Base-by-base conservation (phyloP, 2,329 filamentous ascomycete species). In the Alternaria brassicicola region DNA sequence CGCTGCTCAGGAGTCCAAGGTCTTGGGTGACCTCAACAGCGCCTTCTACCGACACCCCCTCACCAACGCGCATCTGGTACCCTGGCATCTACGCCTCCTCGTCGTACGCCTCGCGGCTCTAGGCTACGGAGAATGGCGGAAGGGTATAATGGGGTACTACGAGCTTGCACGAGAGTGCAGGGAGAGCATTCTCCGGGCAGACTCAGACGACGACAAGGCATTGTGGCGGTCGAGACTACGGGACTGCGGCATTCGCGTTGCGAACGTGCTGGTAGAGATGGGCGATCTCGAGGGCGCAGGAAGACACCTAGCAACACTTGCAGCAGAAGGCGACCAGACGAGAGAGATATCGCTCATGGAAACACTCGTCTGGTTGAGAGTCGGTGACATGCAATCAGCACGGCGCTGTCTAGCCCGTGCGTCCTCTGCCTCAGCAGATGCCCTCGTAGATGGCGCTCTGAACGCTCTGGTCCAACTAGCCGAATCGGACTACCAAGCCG, bases 141-240 rank as follows among this genome's bases (percentile, higher is more conserved):
- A 93, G 61, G 90, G 91, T 3, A 89, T 99, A 56, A 94, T 95
- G 83, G 91, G 90, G 42, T 92, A 96, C 74, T 96, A 97, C 73
- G 93, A 97, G 62, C 84, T 98, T 2, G 93, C 89, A 0, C 80
- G 90, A 8, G 92, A 96, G 76, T 92, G 91, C 2, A 83, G 93
- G 17, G 80, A 81, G 2, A 83, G 85, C 55, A 80, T 91, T 5
- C 78, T 53, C 46, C 73, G 55, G 26, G 70, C 76, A 66, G 10
- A 69, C 5, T 83, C 85, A 9, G 81, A 84, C 49, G 31, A 53
- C 0, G 82, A 86, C 1, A 85, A 86, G 21, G 80, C 83, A 15
- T 67, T 89, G 6, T 98, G 94, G 94, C 87, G 86, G 64, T 78
- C 79, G 1, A 80, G 94, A 25, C 82, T 98, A 1, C 80, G 83